phyloP scores from a whole-genome alignment of 164 flowering plant genomes.

The Annona squamosa region DNA sequence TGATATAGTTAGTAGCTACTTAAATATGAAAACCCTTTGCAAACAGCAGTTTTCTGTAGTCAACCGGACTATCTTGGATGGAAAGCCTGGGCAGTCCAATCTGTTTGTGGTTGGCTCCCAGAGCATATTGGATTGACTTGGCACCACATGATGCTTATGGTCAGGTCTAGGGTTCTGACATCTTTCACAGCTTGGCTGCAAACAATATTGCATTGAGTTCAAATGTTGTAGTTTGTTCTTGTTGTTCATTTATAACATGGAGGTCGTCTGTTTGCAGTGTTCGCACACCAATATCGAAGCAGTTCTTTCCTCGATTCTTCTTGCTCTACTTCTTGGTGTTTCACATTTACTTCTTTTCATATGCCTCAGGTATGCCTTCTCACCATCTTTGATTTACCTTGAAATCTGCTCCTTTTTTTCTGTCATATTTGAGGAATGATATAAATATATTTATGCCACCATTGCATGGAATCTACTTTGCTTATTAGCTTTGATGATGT shows the following conservation, averaged over 20 bases:
- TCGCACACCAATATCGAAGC: constrained; percentile 94
- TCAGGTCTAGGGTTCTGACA: neutral
- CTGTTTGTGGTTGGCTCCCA: neutral
- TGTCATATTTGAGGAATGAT: neutral
- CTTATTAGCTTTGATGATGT: neutral
- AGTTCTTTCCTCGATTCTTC: constrained; percentile 98
- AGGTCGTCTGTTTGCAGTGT: constrained; percentile 51
- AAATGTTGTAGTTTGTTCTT: neutral
- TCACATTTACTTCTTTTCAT: constrained; percentile 95
- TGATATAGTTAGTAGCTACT: neutral
- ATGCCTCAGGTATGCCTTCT: constrained; percentile 69
- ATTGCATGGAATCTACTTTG: neutral
- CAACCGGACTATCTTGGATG: neutral
- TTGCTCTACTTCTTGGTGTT: constrained; percentile 94
- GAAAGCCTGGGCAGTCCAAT: neutral
- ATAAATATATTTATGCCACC: neutral
- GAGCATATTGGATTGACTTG: neutral
- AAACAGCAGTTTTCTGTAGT: neutral
- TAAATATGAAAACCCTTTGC: neutral
- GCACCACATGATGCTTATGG: neutral
- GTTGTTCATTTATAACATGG: neutral
- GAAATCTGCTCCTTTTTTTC: neutral
- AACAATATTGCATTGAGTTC: neutral
- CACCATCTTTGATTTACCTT: neutral
- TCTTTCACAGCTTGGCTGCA: neutral